Evolutionary conservation across 345 rosid genomes (phyloP), one percentile per base, ranked within the genome.

Genomic region (Eucalyptus decipiens): DNA sequence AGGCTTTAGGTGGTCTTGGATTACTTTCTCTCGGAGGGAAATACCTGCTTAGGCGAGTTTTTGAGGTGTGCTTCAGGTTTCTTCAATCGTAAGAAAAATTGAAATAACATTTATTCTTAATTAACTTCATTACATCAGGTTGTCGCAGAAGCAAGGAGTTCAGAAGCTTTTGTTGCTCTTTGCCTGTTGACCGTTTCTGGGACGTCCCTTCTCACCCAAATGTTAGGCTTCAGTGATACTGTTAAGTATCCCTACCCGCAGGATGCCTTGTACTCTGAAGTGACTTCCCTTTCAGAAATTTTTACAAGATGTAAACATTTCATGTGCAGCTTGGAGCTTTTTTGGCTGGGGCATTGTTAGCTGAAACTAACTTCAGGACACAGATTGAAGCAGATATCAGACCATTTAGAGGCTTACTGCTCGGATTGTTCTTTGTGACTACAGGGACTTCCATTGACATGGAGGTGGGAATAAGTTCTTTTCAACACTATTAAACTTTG

Each of bases 381-480:
- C 99, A 98, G 92, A 98, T 97, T 86, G 99, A 98, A 93, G 99
- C 99, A 88, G 99, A 97, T 93, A 97, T 97, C 89, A 94, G 99
- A 88, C 99, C 99, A 90, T 98, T 98, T 91, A 95, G 96, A 95
- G 99, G 99, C 87, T 92, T 97, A 90, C 98, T 98, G 89, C 98
- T 97, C 18, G 99, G 99, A 52, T 94, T 97, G 92, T 98, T 98
- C 94, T 97, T 98, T 90, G 97, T 98, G 65, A 95, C 98, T 69
- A 98, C 99, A 69, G 99, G 99, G 92, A 98, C 97, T 89, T 97
- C 99, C 86, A 91, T 98, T 92, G 99, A 98, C 94, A 95, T 88
- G 95, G 94, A 97, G 99, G 99, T 97, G 92, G 47, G 85, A 76
- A 76, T 40, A 9, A n/a, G 76, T 40, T 37, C 16, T 37, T 76